These are phyloP conservation scores for Geotrichum candidum DNA, from an alignment of 1,139 yeast genomes.

Conservation along the genomic window DNA sequence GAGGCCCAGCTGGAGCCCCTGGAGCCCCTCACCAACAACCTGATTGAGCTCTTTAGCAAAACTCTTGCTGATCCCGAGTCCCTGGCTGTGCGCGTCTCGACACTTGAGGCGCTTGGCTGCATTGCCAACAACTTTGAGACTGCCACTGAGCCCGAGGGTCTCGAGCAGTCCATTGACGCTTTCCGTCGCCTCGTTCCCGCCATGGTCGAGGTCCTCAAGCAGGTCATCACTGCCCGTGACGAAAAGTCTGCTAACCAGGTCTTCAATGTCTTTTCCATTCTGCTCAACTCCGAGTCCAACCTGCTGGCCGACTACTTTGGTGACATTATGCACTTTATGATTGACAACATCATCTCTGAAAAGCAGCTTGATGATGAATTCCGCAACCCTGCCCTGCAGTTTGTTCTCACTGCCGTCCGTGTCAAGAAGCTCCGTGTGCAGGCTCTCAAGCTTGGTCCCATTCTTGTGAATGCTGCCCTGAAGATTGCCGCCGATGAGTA, in stretches of 20 bases:
- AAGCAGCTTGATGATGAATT: conserved; percentile 68
- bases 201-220: conserved; percentile 76
- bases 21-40: conserved; percentile 55
- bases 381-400: conserved; percentile 79
- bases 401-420: conserved; percentile 77
- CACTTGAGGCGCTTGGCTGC: conserved; percentile 77
- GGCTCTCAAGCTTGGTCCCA: conserved; percentile 71
- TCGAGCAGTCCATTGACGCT: conserved; percentile 41
- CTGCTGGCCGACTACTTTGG: conserved; percentile 72
- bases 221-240: conserved; percentile 66
- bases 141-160: conserved; percentile 32
- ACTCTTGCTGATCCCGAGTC: conserved; percentile 62
- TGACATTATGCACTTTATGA: conserved; percentile 63
- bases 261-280: conserved; percentile 79
- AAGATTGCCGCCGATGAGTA: conserved; percentile 76
- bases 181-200: conserved; percentile 69
- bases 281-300: conserved; percentile 68
- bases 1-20: conserved; percentile 64
- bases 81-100: conserved; percentile 71
- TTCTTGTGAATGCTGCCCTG: conserved; percentile 65
- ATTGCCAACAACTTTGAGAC: conserved; percentile 64
- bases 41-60: conserved; percentile 58
- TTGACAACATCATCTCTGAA: conserved; percentile 63
- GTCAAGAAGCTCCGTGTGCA: conserved; percentile 49
- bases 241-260: conserved; percentile 65